Evolutionary conservation across 805 yeast genomes (phyloP).

Genomic region (Alloascoidea africana): DNA sequence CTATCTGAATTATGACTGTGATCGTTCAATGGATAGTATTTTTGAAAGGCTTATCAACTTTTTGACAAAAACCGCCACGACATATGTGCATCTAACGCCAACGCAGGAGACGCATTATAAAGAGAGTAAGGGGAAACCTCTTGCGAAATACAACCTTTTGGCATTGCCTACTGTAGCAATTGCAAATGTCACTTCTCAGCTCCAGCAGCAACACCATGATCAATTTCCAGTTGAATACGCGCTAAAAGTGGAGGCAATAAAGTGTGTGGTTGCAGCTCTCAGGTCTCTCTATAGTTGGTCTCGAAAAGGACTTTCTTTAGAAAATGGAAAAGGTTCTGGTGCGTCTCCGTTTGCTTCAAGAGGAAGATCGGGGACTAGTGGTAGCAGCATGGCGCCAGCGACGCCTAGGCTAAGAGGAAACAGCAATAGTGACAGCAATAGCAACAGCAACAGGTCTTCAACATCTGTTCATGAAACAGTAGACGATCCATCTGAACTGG

Average conservation of each 20-base stretch:
- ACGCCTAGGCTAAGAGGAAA: conserved; percentile 2
- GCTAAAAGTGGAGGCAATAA: conserved; percentile 66
- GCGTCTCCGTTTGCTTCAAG: conserved; percentile 8
- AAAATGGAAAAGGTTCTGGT: conserved; percentile 8
- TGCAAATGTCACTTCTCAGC: conserved; percentile 34
- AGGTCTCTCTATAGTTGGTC: conserved; percentile 81
- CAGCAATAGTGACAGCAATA: conserved; percentile 2
- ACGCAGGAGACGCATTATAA: conserved; percentile 43
- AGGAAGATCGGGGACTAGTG: conserved; percentile 7
- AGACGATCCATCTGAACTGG: conserved; percentile 82
- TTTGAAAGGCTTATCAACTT: conserved; percentile 75
- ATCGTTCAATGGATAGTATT: conserved; percentile 61
- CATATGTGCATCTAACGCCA: conserved; percentile 57
- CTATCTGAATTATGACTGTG: conserved; percentile 92
- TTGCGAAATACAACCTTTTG: conserved; percentile 60
- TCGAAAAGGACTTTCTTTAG: conserved; percentile 37
- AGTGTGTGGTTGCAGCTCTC: conserved; percentile 67
- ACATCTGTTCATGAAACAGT: conserved; percentile 2
- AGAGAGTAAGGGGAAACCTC: conserved; percentile 29
- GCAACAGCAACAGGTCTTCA: not conserved
- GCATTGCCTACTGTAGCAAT: conserved; percentile 69
- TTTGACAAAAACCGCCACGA: conserved; percentile 54
- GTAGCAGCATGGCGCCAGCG: conserved; percentile 3
- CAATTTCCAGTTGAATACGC: conserved; percentile 70
- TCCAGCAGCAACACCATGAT: conserved; percentile 10